Conservation (phyloP, 371 early-diverging fungal genomes). For the Syncephalastrum monosporum region DNA sequence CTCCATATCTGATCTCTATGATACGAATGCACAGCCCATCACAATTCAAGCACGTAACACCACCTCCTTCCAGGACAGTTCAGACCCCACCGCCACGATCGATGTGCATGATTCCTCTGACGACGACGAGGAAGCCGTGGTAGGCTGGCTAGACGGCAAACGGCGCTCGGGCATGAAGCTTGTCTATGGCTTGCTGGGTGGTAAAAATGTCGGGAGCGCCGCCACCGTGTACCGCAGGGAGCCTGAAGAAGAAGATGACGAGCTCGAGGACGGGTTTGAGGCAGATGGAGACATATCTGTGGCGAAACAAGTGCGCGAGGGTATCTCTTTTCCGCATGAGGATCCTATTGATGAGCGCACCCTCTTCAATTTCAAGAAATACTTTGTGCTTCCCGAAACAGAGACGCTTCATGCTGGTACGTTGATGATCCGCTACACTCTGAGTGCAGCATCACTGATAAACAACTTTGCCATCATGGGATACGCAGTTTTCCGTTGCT, state of each 20-base stretch:
- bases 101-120: conserved; percentile 26
- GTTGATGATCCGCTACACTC: background rate
- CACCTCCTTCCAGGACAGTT: background rate
- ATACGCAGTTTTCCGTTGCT: conserved; percentile 42
- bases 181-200: conserved; percentile 41
- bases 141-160: conserved; percentile 43
- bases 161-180: conserved; percentile 42
- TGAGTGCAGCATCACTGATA: background rate
- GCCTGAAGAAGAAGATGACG: conserved; percentile 25
- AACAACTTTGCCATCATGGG: too few species aligned
- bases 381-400: conserved; percentile 61
- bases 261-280: conserved; percentile 21
- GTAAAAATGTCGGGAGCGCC: conserved; percentile 22
- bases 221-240: conserved; percentile 21
- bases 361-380: conserved; percentile 47
- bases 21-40: conserved; percentile 31
- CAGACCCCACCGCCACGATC: conserved; percentile 11
- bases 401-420: conserved; percentile 56
- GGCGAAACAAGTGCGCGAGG: background rate
- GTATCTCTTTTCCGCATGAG: conserved; percentile 13
- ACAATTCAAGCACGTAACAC: conserved; percentile 14
- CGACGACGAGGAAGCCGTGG: conserved; percentile 36
- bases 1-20: conserved; percentile 39
- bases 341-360: conserved; percentile 38
- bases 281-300: conserved; percentile 18